phyloP scores from a whole-genome alignment of 257 asterid genomes.

The Catharanthus roseus region DNA sequence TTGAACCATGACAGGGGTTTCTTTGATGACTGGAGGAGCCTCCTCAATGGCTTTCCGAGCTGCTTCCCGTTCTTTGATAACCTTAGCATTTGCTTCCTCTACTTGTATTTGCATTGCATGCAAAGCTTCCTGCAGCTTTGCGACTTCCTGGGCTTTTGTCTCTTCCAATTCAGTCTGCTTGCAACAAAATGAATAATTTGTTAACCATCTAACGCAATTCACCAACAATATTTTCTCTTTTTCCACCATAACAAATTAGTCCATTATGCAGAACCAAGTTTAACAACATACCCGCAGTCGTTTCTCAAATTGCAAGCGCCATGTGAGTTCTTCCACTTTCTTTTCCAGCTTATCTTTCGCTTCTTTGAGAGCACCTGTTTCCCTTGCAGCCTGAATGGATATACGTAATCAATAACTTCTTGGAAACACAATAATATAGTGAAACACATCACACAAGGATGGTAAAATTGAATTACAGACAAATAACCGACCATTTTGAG shows the following conservation, averaged over 20 bases:
- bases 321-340: slow-evolving; percentile 97
- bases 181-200: slow-evolving; percentile 28
- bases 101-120: slow-evolving; percentile 68
- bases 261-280: not conserved
- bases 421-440: not conserved
- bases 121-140: slow-evolving; percentile 80
- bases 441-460: not conserved
- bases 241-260: not conserved
- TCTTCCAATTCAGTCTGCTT: slow-evolving; percentile 92
- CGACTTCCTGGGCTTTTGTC: slow-evolving; percentile 80
- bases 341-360: slow-evolving; percentile 97
- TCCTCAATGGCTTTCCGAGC: slow-evolving; percentile 91
- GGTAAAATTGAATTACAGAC: slow-evolving; percentile 23
- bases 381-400: slow-evolving; percentile 75
- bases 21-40: slow-evolving; percentile 96
- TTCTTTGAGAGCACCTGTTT: slow-evolving; percentile 94
- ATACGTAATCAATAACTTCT: slow-evolving; percentile 10
- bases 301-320: slow-evolving; percentile 98
- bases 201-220: slow-evolving; percentile 17
- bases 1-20: slow-evolving; percentile 88
- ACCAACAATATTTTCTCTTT: not conserved
- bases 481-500: slow-evolving; percentile 71
- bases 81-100: slow-evolving; percentile 88
- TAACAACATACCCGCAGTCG: slow-evolving; percentile 60
- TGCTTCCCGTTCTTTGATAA: slow-evolving; percentile 78